Conservation (phyloP, 2,329 filamentous ascomycete genomes). For the Clonostachys chloroleuca region DNA sequence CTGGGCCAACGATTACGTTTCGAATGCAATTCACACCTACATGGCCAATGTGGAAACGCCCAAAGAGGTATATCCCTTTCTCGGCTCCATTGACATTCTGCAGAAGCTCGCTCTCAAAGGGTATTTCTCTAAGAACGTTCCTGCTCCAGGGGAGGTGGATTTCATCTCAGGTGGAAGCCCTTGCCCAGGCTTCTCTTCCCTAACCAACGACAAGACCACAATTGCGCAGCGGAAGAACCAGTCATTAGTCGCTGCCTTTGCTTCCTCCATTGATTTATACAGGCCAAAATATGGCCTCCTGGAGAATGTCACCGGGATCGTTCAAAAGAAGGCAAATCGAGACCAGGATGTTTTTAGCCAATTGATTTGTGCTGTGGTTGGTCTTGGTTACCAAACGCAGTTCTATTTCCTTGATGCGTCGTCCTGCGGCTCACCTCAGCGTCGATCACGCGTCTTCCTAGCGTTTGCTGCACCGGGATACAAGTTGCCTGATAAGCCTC, state of each 20-base stretch:
- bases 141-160: constrained; percentile 58
- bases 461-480: constrained; percentile 65
- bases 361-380: constrained; percentile 67
- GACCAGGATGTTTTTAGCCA: constrained; percentile 68
- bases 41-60: constrained; percentile 55
- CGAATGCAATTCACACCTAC: constrained; percentile 65
- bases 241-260: constrained; percentile 73
- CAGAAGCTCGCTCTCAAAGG: constrained; percentile 52
- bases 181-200: constrained; percentile 68
- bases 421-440: constrained; percentile 62
- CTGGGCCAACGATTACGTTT: constrained; percentile 64
- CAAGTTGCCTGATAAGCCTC: constrained; percentile 48
- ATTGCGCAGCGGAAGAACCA: constrained; percentile 61
- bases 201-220: constrained; percentile 56
- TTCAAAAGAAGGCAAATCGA: constrained; percentile 36
- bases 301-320: constrained; percentile 72
- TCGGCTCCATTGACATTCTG: constrained; percentile 70
- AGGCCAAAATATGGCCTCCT: constrained; percentile 70
- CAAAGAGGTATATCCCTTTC: constrained; percentile 47
- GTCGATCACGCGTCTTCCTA: constrained; percentile 65
- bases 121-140: constrained; percentile 35
- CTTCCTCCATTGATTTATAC: constrained; percentile 70
- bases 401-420: constrained; percentile 67
- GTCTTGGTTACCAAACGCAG: constrained; percentile 72
- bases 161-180: constrained; percentile 71